These are phyloP conservation scores for Starmera stellimalicola DNA, from an alignment of 1,139 yeast genomes.

Conservation along the genomic window DNA sequence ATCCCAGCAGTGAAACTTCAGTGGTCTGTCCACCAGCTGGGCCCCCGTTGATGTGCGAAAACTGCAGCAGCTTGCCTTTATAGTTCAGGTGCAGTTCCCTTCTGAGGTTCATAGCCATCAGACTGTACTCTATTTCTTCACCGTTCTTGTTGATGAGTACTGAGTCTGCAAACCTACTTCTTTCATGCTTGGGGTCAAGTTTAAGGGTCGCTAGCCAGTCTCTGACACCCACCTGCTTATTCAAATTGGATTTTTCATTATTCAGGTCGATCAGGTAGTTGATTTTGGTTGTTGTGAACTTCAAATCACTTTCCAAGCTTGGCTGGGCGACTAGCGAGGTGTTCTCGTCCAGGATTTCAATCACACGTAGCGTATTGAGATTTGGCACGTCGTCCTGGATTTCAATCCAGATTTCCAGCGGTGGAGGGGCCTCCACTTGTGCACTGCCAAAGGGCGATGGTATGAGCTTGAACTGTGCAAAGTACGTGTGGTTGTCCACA, in stretches of 20 bases:
- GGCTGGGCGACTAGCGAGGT: conserved; percentile 14
- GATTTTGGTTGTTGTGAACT: conserved; percentile 14
- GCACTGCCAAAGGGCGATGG: conserved; percentile 32
- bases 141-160: conserved; percentile 26
- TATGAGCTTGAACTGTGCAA: conserved; percentile 37
- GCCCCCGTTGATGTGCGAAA: conserved; percentile 48
- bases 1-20: conserved; percentile 40
- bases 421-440: conserved; percentile 24
- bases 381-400: conserved; percentile 33
- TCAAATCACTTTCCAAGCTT: conserved; percentile 11
- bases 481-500: conserved; percentile 24
- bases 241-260: conserved; percentile 23
- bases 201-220: conserved; percentile 30
- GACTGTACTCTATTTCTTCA: conserved; percentile 31
- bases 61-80: conserved; percentile 32
- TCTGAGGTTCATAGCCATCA: conserved; percentile 33
- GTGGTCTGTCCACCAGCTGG: conserved; percentile 40
- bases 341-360: conserved; percentile 10
- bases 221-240: conserved; percentile 39
- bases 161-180: conserved; percentile 27
- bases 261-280: conserved; percentile 9
- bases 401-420: conserved; percentile 47
- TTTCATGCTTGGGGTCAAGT: conserved; percentile 31
- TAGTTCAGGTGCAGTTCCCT: conserved; percentile 35
- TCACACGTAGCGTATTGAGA: conserved; percentile 24